Evolutionary conservation across 2,329 filamentous ascomycete species (phyloP), one percentile per base, ranked within the genome.

Genomic region (Diaporthe vexans): DNA sequence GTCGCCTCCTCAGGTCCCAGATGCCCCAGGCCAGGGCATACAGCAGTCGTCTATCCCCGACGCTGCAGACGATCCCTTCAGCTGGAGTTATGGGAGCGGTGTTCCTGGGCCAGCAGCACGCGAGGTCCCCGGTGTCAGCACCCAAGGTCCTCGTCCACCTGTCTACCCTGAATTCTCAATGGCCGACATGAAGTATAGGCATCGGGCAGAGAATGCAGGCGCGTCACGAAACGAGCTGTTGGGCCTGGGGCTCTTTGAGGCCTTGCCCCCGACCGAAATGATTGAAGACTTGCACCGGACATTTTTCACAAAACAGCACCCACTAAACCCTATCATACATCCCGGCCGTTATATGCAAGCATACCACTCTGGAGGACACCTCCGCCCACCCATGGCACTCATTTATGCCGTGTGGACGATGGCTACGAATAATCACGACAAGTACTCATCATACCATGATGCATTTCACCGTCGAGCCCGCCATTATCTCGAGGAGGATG

Each of bases 361-460:
- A 4, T 92, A 97, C 83, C 93, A 95, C 79, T 87, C 86, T 3
- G 88, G 92, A 3, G 91, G 94, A 1, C 89, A 94, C 73, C 91
- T 93, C 87, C 92, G 94, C 73, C 95, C 96, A 3, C 94, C 95
- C 1, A 91, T 97, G 80, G 94, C 91, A 79, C 84, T 98, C 56
- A 90, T 95, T 79, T 98, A 98, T 82, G 93, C 92, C 33, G 94
- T 98, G 81, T 98, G 95, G 95, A 90, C 92, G n/a, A 86, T 94
- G 78, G 94, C 94, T 11, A 91, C 95, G 7, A 89, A 91, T 19
- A 87, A 92, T 1, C 90, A 92, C 43, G 89, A 94, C 54, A 94
- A 94, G 79, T 97, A 97, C 79, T 86, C 88, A 10, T 85, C 86
- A 11, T 89, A 95, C 52, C 91, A 95, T 75, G 92, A 94, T 10